Evolutionary conservation across 331 rosid genomes (phyloP).

Genomic region (Telfairia occidentalis): DNA sequence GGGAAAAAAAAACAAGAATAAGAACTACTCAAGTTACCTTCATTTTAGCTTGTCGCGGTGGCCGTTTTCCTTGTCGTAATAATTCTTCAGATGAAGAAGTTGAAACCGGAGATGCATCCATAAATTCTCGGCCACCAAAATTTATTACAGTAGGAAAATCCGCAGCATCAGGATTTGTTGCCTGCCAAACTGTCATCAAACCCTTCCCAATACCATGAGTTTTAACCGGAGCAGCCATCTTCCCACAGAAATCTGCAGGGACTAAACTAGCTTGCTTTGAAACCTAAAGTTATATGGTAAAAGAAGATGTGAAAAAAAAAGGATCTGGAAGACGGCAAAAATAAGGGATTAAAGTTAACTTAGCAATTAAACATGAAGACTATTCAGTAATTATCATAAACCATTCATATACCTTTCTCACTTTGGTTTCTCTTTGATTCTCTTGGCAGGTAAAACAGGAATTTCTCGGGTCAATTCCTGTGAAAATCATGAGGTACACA

Average conservation of each 20-base stretch:
- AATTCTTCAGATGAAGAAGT: slow-evolving; percentile 23
- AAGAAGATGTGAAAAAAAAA: neutral
- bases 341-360: neutral
- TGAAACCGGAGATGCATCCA: slow-evolving; percentile 17
- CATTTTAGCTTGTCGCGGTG: slow-evolving; percentile 21
- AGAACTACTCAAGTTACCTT: slow-evolving; percentile 32
- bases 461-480: slow-evolving; percentile 11
- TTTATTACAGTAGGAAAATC: slow-evolving; percentile 41
- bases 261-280: slow-evolving; percentile 18
- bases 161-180: slow-evolving; percentile 57
- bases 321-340: neutral
- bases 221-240: slow-evolving; percentile 24
- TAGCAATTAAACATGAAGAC: slow-evolving; percentile 5
- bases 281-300: slow-evolving; percentile 17
- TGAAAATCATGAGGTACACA: neutral
- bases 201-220: slow-evolving; percentile 93
- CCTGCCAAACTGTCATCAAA: slow-evolving; percentile 90
- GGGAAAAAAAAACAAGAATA: neutral
- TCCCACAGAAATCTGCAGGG: slow-evolving; percentile 21
- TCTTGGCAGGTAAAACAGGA: slow-evolving; percentile 30
- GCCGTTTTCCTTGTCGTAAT: slow-evolving; percentile 24
- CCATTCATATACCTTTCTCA: slow-evolving; percentile 46
- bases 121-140: slow-evolving; percentile 25
- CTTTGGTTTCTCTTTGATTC: slow-evolving; percentile 34
- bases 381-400: neutral